phyloP scores from a whole-genome alignment of 2,329 filamentous ascomycete genomes.

The Aquanectria penicillioides region DNA sequence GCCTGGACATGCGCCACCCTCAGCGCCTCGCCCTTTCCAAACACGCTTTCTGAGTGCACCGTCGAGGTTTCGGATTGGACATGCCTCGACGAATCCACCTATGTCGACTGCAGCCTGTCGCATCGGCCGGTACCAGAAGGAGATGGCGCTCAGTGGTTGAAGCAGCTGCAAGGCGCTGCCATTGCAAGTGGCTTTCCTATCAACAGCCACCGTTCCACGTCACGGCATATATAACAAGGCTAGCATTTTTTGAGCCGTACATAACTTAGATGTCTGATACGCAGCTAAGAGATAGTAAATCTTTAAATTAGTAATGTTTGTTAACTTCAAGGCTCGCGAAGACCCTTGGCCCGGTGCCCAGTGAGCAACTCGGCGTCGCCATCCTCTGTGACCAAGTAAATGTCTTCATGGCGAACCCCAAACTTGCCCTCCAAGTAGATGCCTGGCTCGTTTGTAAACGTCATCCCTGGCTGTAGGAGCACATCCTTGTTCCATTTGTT shows the following conservation, averaged over 20 bases:
- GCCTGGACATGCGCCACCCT: slow-evolving; percentile 49
- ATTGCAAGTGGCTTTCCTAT: slow-evolving; percentile 50
- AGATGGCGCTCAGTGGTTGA: slow-evolving; percentile 42
- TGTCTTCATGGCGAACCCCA: slow-evolving; percentile 71
- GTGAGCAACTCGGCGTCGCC: slow-evolving; percentile 66
- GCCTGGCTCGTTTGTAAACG: slow-evolving; percentile 71
- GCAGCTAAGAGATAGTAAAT: not conserved
- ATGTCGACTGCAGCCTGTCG: slow-evolving; percentile 46
- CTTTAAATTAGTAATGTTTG: slow-evolving; percentile 26
- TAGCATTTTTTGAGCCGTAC: not conserved
- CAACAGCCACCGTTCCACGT: slow-evolving; percentile 16
- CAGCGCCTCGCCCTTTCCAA: slow-evolving; percentile 48
- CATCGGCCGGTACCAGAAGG: slow-evolving; percentile 44
- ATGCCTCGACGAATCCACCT: slow-evolving; percentile 47
- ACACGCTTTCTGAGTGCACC: slow-evolving; percentile 44
- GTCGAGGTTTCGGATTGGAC: slow-evolving; percentile 46
- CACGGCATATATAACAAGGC: not conserved
- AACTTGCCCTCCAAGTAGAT: slow-evolving; percentile 69
- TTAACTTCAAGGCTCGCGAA: slow-evolving; percentile 60
- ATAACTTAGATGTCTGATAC: too few relatives aligned
- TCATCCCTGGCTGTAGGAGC: slow-evolving; percentile 65
- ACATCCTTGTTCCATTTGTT: slow-evolving; percentile 67
- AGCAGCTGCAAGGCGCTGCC: slow-evolving; percentile 42
- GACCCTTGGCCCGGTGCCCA: slow-evolving; percentile 59
- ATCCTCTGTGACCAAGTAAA: slow-evolving; percentile 64